Evolutionary conservation across 2,329 filamentous ascomycete species (phyloP).

Genomic region (Alternaria panax): DNA sequence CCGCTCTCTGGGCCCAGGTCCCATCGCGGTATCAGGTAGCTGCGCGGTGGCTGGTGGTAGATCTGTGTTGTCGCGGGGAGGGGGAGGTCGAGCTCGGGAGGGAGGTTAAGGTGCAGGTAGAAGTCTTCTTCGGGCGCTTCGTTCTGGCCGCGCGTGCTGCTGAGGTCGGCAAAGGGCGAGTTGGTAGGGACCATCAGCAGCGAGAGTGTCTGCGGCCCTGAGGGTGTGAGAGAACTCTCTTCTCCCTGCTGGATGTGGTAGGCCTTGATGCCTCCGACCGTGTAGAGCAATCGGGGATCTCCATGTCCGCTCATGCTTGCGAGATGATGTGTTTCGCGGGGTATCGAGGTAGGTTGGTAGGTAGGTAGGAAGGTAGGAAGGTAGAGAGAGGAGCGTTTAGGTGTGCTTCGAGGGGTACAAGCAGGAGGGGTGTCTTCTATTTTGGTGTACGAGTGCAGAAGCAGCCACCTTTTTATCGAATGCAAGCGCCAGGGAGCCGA

Average conservation of each 20-base stretch:
- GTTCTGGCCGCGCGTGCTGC: slow-evolving; percentile 64
- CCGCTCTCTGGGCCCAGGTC: slow-evolving; percentile 87
- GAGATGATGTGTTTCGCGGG: slow-evolving; percentile 16
- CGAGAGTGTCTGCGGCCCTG: slow-evolving; percentile 88
- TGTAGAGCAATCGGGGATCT: slow-evolving; percentile 64
- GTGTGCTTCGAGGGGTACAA: background rate
- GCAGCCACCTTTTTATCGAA: slow-evolving; percentile 19
- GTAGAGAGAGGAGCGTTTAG: background rate
- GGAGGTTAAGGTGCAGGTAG: slow-evolving; percentile 93
- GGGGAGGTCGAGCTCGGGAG: slow-evolving; percentile 91
- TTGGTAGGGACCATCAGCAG: slow-evolving; percentile 95
- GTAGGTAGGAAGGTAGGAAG: background rate
- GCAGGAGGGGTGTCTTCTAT: slow-evolving; percentile 24
- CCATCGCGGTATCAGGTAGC: slow-evolving; percentile 95
- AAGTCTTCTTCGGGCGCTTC: slow-evolving; percentile 76
- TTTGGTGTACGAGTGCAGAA: slow-evolving; percentile 12
- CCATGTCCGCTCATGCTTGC: slow-evolving; percentile 58
- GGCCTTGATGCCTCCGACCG: slow-evolving; percentile 83
- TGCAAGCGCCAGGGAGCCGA: slow-evolving; percentile 15
- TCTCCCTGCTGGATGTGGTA: slow-evolving; percentile 90
- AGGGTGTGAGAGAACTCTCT: slow-evolving; percentile 81
- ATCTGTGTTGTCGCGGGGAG: slow-evolving; percentile 96
- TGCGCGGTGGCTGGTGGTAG: slow-evolving; percentile 91
- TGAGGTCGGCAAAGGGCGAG: slow-evolving; percentile 68
- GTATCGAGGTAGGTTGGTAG: slow-evolving; percentile 8